These are phyloP conservation scores for Syzygium syzygioides DNA, from an alignment of 441 rosid species.

Conservation along the genomic window DNA sequence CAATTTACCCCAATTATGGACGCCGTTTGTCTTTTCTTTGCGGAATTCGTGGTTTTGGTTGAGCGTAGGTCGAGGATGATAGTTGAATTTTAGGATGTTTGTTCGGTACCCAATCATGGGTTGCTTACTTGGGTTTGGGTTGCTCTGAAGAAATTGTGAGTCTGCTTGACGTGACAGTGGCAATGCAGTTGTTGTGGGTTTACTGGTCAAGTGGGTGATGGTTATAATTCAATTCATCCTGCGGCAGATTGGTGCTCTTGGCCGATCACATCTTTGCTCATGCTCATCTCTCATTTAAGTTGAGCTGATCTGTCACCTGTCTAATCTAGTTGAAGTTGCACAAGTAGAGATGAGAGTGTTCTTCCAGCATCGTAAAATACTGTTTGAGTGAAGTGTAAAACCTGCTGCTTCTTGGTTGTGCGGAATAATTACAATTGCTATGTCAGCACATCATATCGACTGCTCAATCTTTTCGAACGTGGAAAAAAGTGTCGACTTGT, in stretches of 20 bases:
- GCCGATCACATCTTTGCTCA: neutral
- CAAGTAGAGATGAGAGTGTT: neutral
- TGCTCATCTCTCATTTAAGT: neutral
- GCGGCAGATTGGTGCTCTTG: neutral
- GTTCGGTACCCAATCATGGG: neutral
- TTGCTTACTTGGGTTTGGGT: neutral
- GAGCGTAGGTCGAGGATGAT: neutral
- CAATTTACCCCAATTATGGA: neutral
- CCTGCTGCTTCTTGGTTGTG: neutral
- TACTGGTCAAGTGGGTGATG: neutral
- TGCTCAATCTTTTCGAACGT: neutral
- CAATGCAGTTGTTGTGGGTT: neutral
- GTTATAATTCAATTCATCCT: neutral
- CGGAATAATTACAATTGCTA: neutral
- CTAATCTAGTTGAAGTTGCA: neutral
- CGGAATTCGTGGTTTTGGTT: neutral
- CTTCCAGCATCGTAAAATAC: neutral
- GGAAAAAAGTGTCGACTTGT: neutral
- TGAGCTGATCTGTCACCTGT: neutral
- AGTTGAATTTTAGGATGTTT: neutral
- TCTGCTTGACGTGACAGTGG: neutral
- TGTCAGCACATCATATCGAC: neutral
- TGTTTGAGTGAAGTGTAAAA: neutral
- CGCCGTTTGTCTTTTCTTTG: neutral
- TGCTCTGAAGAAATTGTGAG: neutral